phyloP scores from a whole-genome alignment of 768 basidiomycete species.

The Heimioporus sp. region DNA sequence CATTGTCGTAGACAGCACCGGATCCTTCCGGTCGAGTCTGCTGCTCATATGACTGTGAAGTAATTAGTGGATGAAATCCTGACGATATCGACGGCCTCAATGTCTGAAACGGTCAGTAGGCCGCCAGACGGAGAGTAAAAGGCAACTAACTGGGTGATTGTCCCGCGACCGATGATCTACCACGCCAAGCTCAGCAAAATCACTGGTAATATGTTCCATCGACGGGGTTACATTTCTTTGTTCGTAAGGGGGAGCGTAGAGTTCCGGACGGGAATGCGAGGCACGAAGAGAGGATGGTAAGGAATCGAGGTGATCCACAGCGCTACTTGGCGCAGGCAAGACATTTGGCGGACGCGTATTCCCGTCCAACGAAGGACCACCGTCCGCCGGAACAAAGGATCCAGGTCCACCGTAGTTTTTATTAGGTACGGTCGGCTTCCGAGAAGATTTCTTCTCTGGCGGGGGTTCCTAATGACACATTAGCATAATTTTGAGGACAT shows the following conservation, averaged over 20 bases:
- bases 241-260: slow-evolving; percentile 78
- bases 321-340: slow-evolving; percentile 22
- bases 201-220: slow-evolving; percentile 56
- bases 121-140: slow-evolving; percentile 10
- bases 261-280: slow-evolving; percentile 62
- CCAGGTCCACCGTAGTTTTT: slow-evolving; percentile 80
- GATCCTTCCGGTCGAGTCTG: slow-evolving; percentile 31
- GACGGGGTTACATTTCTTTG: slow-evolving; percentile 40
- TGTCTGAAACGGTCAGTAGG: slow-evolving; percentile 19
- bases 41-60: slow-evolving; percentile 41
- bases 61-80: slow-evolving; percentile 31
- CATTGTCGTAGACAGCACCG: slow-evolving; percentile 38
- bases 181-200: slow-evolving; percentile 66
- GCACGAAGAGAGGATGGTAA: slow-evolving; percentile 59
- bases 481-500: slow-evolving; percentile 1
- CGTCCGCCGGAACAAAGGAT: slow-evolving; percentile 60
- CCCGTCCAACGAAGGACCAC: slow-evolving; percentile 24
- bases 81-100: slow-evolving; percentile 36
- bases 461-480: slow-evolving; percentile 59
- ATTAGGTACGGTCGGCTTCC: slow-evolving; percentile 48
- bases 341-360: slow-evolving; percentile 6
- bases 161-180: slow-evolving; percentile 51
- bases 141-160: slow-evolving; percentile 53
- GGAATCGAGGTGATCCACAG: slow-evolving; percentile 43
- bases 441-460: slow-evolving; percentile 63